Percentiles rank a stretch among this genome's conserved stretches.
Evolutionary conservation across 495 filamentous ascomycete genomes (phyloP).

Genomic region (Hypoxylon perforatum): DNA sequence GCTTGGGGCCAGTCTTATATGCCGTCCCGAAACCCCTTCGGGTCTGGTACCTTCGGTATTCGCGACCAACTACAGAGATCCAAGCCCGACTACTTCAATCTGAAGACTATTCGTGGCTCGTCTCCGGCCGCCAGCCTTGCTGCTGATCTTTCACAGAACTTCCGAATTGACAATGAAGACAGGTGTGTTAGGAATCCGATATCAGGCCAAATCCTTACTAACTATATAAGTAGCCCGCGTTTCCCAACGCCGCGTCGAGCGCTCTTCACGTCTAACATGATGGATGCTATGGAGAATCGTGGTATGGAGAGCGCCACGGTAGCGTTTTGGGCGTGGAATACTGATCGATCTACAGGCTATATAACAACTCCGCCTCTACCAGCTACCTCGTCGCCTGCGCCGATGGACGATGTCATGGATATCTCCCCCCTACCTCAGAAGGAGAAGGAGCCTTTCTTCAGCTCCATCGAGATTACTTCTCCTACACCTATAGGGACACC

Average conservation of each 20-base stretch:
- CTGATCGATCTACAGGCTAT: slow-evolving; percentile 61
- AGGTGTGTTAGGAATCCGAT: slow-evolving; percentile 68
- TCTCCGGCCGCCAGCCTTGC: slow-evolving; percentile 91
- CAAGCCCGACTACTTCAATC: slow-evolving; percentile 77
- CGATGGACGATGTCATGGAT: slow-evolving; percentile 87
- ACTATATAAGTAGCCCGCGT: slow-evolving; percentile 75
- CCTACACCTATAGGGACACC: slow-evolving; percentile 68
- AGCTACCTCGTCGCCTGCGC: slow-evolving; percentile 79
- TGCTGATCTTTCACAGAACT: slow-evolving; percentile 95
- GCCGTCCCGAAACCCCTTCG: slow-evolving; percentile 64
- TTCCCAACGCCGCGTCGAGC: slow-evolving; percentile 91
- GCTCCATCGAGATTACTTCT: slow-evolving; percentile 71
- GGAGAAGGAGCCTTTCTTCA: slow-evolving; percentile 76
- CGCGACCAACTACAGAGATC: slow-evolving; percentile 66
- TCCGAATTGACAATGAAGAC: slow-evolving; percentile 83
- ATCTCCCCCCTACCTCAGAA: slow-evolving; percentile 96
- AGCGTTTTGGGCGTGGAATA: slow-evolving; percentile 3
- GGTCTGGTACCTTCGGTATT: slow-evolving; percentile 73
- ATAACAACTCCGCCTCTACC: slow-evolving; percentile 86
- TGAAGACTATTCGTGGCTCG: slow-evolving; percentile 80
- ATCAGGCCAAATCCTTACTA: slow-evolving; percentile 33
- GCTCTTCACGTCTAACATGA: slow-evolving; percentile 85
- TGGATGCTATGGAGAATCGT: slow-evolving; percentile 71
- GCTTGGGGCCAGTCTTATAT: slow-evolving; percentile 59
- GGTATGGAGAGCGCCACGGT: slow-evolving; percentile 64